These are phyloP conservation scores for Chaetomiaceae sp. DNA, from an alignment of 2,329 filamentous ascomycete genomes.

Conservation along the genomic window DNA sequence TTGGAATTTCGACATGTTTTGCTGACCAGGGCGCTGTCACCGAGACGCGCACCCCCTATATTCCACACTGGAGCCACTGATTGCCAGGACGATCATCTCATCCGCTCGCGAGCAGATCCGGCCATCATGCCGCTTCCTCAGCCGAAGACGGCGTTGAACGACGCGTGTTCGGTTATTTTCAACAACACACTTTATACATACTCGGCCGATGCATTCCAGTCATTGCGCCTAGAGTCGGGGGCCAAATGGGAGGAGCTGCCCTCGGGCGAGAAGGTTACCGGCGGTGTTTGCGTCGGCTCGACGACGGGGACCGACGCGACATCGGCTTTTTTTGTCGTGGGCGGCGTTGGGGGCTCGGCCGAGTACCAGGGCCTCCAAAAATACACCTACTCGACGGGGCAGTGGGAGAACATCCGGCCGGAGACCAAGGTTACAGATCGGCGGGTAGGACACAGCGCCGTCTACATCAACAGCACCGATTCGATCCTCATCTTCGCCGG, in stretches of 20 bases:
- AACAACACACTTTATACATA: slow-evolving; percentile 82
- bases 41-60: slow-evolving; percentile 9
- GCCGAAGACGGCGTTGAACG: slow-evolving; percentile 64
- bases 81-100: slow-evolving; percentile 2
- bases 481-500: slow-evolving; percentile 80
- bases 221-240: slow-evolving; percentile 62
- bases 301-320: slow-evolving; percentile 53
- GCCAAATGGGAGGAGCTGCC: slow-evolving; percentile 65
- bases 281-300: slow-evolving; percentile 71
- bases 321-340: slow-evolving; percentile 73
- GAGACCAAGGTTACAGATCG: slow-evolving; percentile 55
- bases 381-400: slow-evolving; percentile 49
- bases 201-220: slow-evolving; percentile 69
- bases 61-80: slow-evolving; percentile 11
- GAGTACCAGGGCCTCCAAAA: slow-evolving; percentile 72
- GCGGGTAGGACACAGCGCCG: slow-evolving; percentile 68
- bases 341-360: slow-evolving; percentile 55
- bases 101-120: slow-evolving; percentile 3
- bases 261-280: slow-evolving; percentile 65
- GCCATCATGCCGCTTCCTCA: slow-evolving; percentile 64
- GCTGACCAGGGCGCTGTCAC: slow-evolving; percentile 17
- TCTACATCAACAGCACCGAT: slow-evolving; percentile 65
- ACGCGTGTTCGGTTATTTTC: slow-evolving; percentile 76
- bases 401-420: slow-evolving; percentile 47
- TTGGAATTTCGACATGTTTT: slow-evolving; percentile 21